Percentiles rank a stretch among this genome's conserved stretches.
Conservation (phyloP, 495 filamentous ascomycete genomes). For the Saxophila tyrrhenica region DNA sequence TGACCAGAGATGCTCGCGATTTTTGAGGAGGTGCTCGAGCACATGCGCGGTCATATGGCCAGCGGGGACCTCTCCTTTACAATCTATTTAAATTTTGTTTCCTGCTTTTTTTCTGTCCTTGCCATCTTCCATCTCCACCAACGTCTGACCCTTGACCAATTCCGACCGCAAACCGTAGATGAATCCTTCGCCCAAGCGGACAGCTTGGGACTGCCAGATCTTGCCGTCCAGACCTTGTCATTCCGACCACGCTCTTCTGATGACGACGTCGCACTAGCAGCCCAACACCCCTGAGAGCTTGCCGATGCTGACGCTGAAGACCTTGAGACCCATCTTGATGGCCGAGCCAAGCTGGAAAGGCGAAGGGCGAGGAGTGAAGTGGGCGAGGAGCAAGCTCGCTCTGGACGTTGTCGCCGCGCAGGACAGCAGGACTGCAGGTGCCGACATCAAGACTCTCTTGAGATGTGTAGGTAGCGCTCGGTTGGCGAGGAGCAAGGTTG, state of each 20-base stretch:
- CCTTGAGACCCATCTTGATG: conserved; percentile 56
- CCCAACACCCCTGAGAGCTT: conserved; percentile 43
- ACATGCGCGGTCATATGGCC: background rate
- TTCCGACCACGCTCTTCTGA: conserved; percentile 54
- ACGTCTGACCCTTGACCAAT: too few species aligned
- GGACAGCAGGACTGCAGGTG: conserved; percentile 20
- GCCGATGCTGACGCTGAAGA: conserved; percentile 45
- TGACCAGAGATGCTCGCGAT: background rate
- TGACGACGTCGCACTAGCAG: conserved; percentile 75
- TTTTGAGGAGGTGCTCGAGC: background rate
- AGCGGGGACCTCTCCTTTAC: background rate
- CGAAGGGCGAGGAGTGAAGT: too few species aligned
- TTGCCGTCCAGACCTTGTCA: conserved; percentile 68
- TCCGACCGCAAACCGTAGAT: too few species aligned
- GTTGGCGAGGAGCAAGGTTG: conserved; percentile 3
- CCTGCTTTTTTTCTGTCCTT: too few species aligned
- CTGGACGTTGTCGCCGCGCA: conserved; percentile 15
- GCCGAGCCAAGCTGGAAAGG: conserved; percentile 37
- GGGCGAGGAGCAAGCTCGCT: conserved; percentile 6
- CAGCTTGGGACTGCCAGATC: conserved; percentile 46
- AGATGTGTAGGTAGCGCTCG: too few species aligned
- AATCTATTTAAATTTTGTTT: too few species aligned
- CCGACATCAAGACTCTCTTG: conserved; percentile 25
- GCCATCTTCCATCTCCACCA: too few species aligned
- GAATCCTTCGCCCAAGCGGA: conserved; percentile 48